Evolutionary conservation across 495 filamentous ascomycete genomes (phyloP).

Genomic region (Cercophora sp.): DNA sequence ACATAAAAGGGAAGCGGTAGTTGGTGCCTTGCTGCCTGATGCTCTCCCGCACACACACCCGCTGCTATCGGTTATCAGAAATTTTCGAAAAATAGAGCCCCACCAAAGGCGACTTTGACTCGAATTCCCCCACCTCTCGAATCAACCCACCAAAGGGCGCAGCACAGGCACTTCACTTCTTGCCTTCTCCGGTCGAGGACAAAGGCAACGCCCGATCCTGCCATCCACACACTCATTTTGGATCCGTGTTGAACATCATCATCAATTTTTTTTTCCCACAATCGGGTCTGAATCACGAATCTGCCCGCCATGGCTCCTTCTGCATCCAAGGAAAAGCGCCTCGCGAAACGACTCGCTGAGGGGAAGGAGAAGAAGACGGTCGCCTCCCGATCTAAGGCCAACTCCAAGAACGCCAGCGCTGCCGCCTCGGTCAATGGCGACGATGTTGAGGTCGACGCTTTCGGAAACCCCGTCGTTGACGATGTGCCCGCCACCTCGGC

Average conservation of each 20-base stretch:
- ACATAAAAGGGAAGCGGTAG: too few relatives aligned
- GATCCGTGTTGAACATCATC: not conserved
- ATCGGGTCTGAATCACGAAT: not conserved
- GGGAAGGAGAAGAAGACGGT: constrained; percentile 72
- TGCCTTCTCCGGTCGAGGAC: constrained; percentile 18
- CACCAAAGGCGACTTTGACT: constrained; percentile 23
- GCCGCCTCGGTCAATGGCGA: constrained; percentile 68
- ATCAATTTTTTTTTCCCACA: not conserved
- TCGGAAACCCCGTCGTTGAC: constrained; percentile 53
- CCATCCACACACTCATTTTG: constrained; percentile 16
- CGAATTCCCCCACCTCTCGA: constrained; percentile 26
- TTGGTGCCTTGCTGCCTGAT: constrained; percentile 32
- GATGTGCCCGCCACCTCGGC: constrained; percentile 67
- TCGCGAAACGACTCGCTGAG: constrained; percentile 87
- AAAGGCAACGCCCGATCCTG: constrained; percentile 13
- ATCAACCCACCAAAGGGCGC: constrained; percentile 28
- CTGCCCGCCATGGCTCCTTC: constrained; percentile 72
- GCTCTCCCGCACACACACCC: too few relatives aligned
- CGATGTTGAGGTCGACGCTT: constrained; percentile 58
- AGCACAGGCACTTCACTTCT: constrained; percentile 10
- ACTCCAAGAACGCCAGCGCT: constrained; percentile 61
- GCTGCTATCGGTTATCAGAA: constrained; percentile 35
- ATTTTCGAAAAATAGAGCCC: constrained; percentile 32
- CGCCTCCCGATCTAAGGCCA: constrained; percentile 61
- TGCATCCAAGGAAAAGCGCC: constrained; percentile 93